Conservation (phyloP, 805 yeast species). For the Starmerella tilneyi region DNA sequence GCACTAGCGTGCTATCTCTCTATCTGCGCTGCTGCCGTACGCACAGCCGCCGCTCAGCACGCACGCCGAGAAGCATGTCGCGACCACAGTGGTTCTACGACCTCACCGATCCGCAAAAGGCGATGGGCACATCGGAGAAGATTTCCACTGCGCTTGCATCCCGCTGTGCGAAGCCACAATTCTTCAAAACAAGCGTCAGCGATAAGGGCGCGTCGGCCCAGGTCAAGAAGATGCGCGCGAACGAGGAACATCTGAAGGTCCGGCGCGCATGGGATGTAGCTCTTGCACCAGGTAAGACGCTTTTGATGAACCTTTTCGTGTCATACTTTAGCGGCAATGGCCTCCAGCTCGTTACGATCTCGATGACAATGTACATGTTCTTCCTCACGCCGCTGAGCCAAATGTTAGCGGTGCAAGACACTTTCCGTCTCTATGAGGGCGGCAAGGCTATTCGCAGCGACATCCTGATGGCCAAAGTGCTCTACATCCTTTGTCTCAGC, state of each 20-base stretch:
- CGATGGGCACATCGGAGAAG: slow-evolving; percentile 13
- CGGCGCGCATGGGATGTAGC: slow-evolving; percentile 83
- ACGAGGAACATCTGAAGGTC: slow-evolving; percentile 28
- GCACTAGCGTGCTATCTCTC: too few species aligned
- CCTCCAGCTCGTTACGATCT: slow-evolving; percentile 78
- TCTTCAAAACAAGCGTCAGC: slow-evolving; percentile 6
- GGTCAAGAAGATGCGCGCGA: slow-evolving; percentile 14
- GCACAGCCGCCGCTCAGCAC: not conserved
- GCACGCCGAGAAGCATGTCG: not conserved
- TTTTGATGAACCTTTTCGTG: slow-evolving; percentile 89
- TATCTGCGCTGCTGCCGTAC: not conserved
- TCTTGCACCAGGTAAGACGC: slow-evolving; percentile 62
- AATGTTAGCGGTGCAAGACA: slow-evolving; percentile 44
- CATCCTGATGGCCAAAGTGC: slow-evolving; percentile 36
- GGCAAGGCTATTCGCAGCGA: slow-evolving; percentile 26
- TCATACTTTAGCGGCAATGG: slow-evolving; percentile 88
- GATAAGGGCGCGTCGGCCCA: slow-evolving; percentile 8
- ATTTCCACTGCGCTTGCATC: slow-evolving; percentile 11
- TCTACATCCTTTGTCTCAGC: slow-evolving; percentile 41
- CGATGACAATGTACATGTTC: slow-evolving; percentile 78
- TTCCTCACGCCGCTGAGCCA: slow-evolving; percentile 62
- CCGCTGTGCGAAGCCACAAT: slow-evolving; percentile 11
- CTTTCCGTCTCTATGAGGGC: slow-evolving; percentile 38
- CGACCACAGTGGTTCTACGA: slow-evolving; percentile 29
- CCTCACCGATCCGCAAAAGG: slow-evolving; percentile 22